Base-by-base conservation (phyloP, 108 stramenopile species). In the Nitzschia palea region DNA sequence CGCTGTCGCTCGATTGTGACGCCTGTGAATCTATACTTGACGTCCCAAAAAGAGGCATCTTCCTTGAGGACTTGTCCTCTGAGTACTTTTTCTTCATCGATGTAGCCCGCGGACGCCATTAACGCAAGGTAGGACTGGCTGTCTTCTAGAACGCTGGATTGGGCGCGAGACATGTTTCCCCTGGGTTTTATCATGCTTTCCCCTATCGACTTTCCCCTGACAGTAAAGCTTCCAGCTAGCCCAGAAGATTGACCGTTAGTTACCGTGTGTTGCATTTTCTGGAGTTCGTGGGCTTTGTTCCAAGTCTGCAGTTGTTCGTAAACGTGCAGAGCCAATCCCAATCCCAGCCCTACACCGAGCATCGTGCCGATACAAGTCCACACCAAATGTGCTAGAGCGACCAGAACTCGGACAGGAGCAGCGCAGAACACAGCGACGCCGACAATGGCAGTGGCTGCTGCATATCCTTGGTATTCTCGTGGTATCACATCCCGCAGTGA, bases 311-410 rank as follows among this genome's bases (percentile, higher is more conserved):
- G 47, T 37, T 67, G 74, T 51, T 89, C 86, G 50, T 82, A 83
- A 23, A 93, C 80, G 56, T 93, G 86, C 36, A 76, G 66, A 9
- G 88, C 88, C 57, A 89, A 73, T 3, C 91, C 87, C 40, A 87
- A 57, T 9, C 91, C 91, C 29, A 93, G 26, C 12, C 83, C 91
- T 29, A 88, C 59, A 0, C 91, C 88, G 12, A 88, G 48, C n/a
- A 85, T 53, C 9, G 73, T 61, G 6, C 84, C 87, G 15, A 82
- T 23, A 15, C 40, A 32, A 4, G 83, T 66, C 31, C 77, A 62
- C 31, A 78, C 29, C 2, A 73, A 10, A 17, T 73, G 42, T 27
- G 25, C 47, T 6, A 56, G 6, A 20, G 47, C 20, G 26, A 63
- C 12, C 23, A 62, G 22, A 15, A 75, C 54, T 44, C 44, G 44